Evolutionary conservation across 2,329 filamentous ascomycete genomes (phyloP).

Genomic region (Stemphylium lycopersici): DNA sequence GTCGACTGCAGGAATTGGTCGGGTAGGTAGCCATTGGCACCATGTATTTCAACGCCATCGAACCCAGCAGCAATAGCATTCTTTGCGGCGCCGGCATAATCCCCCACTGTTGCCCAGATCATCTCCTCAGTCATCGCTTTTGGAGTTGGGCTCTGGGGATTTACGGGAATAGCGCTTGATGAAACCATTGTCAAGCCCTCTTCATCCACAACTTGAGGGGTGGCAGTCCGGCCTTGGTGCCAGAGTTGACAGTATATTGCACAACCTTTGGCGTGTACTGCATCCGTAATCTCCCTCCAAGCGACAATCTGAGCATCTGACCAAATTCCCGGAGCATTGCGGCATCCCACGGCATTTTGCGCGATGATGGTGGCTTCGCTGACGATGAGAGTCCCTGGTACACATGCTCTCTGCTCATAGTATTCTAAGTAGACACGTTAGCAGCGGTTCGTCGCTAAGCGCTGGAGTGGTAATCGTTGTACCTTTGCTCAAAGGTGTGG

Average conservation of each 20-base stretch:
- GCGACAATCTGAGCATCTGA: slow-evolving; percentile 51
- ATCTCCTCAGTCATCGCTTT: slow-evolving; percentile 43
- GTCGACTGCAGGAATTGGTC: slow-evolving; percentile 68
- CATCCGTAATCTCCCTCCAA: slow-evolving; percentile 64
- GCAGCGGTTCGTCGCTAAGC: neutral
- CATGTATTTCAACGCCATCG: slow-evolving; percentile 64
- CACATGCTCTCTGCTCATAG: slow-evolving; percentile 58
- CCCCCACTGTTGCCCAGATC: slow-evolving; percentile 40
- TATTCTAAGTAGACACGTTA: slow-evolving; percentile 45
- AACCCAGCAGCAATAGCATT: slow-evolving; percentile 58
- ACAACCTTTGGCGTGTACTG: slow-evolving; percentile 64
- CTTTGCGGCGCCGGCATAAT: slow-evolving; percentile 50
- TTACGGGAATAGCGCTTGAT: slow-evolving; percentile 42
- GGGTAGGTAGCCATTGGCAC: slow-evolving; percentile 70
- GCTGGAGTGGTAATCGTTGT: neutral
- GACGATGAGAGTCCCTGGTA: slow-evolving; percentile 62
- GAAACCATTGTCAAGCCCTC: slow-evolving; percentile 36
- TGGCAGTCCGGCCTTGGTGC: slow-evolving; percentile 61
- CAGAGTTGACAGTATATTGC: slow-evolving; percentile 67
- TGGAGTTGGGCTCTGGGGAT: slow-evolving; percentile 32
- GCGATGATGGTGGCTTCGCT: slow-evolving; percentile 62
- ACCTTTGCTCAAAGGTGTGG: slow-evolving; percentile 28
- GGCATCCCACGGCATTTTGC: slow-evolving; percentile 52
- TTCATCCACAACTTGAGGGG: slow-evolving; percentile 36
- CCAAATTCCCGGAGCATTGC: slow-evolving; percentile 63